Evolutionary conservation across 306 rosid genomes (phyloP).

Genomic region (Comarum palustre): DNA sequence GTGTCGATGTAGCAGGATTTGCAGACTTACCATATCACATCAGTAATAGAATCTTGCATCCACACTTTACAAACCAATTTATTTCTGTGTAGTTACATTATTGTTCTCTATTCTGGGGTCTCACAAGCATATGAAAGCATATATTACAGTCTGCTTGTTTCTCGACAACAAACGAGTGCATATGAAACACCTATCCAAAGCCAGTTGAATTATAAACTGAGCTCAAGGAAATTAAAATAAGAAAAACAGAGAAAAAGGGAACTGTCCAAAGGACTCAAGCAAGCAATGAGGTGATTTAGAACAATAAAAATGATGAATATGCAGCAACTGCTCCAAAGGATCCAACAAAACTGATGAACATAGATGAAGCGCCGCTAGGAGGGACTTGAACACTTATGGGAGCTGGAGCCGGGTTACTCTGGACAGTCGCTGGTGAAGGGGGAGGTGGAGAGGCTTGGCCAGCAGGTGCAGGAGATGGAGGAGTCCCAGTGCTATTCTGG

Average conservation of each 20-base stretch:
- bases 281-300: conserved; percentile 28
- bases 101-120: conserved; percentile 15
- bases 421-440: not conserved
- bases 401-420: conserved; percentile 18
- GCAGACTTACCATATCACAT: not conserved
- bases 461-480: conserved; percentile 48
- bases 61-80: conserved; percentile 32
- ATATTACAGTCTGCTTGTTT: conserved; percentile 28
- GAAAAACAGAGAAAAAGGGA: not conserved
- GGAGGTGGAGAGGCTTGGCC: not conserved
- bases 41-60: not conserved
- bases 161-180: conserved; percentile 32
- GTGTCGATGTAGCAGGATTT: not conserved
- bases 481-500: conserved; percentile 32
- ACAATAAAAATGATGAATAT: conserved; percentile 40
- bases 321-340: conserved; percentile 67
- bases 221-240: conserved; percentile 25
- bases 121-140: conserved; percentile 28
- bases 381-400: conserved; percentile 32
- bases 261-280: not conserved
- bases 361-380: conserved; percentile 52
- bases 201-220: conserved; percentile 33
- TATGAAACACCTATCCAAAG: conserved; percentile 33
- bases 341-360: conserved; percentile 41
- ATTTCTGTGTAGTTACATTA: conserved; percentile 33